A percentile compares a stretch with the other conserved stretches of the same genome.
These are phyloP conservation scores for Sparassis latifolia DNA, from an alignment of 1,284 basidiomycete genomes.

Conservation along the genomic window DNA sequence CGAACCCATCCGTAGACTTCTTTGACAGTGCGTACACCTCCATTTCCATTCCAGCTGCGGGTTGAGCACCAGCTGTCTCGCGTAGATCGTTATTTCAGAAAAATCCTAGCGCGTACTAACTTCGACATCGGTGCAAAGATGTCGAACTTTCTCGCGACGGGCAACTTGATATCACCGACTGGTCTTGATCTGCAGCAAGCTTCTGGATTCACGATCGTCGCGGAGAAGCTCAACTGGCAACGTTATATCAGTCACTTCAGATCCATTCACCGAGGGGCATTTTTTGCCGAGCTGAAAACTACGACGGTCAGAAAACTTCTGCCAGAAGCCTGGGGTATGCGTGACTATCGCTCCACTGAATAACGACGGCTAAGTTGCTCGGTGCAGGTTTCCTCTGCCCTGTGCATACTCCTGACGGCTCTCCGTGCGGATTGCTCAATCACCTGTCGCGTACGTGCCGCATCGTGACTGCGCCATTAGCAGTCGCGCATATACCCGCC, in stretches of 20 bases:
- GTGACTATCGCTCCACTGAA: background rate
- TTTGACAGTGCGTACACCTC: conserved; percentile 59
- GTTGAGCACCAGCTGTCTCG: conserved; percentile 4
- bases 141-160: conserved; percentile 95
- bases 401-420: conserved; percentile 97
- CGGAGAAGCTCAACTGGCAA: conserved; percentile 98
- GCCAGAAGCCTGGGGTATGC: conserved; percentile 94
- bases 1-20: conserved; percentile 77
- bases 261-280: conserved; percentile 98
- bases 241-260: conserved; percentile 99
- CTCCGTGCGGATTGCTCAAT: conserved; percentile 96
- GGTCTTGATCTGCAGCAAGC: conserved; percentile 97
- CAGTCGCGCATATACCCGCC: conserved; percentile 74
- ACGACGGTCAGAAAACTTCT: conserved; percentile 96
- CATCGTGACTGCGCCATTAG: conserved; percentile 77
- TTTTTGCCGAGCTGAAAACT: conserved; percentile 99
- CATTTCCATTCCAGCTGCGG: background rate
- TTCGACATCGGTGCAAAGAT: conserved; percentile 91
- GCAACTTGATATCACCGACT: conserved; percentile 91
- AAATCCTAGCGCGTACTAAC: conserved; percentile 73
- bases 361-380: background rate
- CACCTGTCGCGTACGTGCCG: conserved; percentile 94
- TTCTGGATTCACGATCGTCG: conserved; percentile 96
- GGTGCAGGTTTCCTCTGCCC: conserved; percentile 89
- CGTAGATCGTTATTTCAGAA: conserved; percentile 77